phyloP scores from a whole-genome alignment of 495 filamentous ascomycete genomes.

The Xylaria intraflava region DNA sequence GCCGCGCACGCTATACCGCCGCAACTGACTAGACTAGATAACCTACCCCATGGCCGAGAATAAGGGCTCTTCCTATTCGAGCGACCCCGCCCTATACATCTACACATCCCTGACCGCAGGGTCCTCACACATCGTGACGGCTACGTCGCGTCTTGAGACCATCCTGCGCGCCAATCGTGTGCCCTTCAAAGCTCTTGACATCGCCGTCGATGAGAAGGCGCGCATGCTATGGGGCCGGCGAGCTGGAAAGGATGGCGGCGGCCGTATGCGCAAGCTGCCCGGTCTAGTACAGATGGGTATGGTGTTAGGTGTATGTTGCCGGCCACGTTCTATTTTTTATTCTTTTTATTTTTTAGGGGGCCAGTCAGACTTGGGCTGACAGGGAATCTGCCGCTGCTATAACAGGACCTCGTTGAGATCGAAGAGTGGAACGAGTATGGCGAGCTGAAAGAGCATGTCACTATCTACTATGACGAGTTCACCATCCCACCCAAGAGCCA shows the following conservation, averaged over 20 bases:
- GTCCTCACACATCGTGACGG: constrained; percentile 93
- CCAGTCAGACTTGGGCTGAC: background rate
- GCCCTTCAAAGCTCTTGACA: constrained; percentile 84
- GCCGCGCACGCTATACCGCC: background rate
- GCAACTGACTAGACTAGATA: background rate
- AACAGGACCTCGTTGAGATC: constrained; percentile 81
- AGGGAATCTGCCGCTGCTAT: background rate
- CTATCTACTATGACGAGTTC: constrained; percentile 49
- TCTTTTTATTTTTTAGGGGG: background rate
- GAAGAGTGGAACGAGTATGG: constrained; percentile 99
- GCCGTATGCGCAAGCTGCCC: constrained; percentile 73
- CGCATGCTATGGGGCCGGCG: constrained; percentile 85
- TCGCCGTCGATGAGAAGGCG: constrained; percentile 86
- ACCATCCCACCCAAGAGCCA: constrained; percentile 39
- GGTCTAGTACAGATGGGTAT: constrained; percentile 81
- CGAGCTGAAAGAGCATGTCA: constrained; percentile 81
- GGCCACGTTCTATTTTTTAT: background rate
- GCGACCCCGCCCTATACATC: constrained; percentile 79
- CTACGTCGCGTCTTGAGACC: constrained; percentile 89
- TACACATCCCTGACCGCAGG: constrained; percentile 94
- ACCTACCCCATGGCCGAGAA: constrained; percentile 40
- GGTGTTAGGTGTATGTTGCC: constrained; percentile 70
- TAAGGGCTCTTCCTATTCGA: constrained; percentile 49
- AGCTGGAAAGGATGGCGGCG: constrained; percentile 51
- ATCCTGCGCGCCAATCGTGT: constrained; percentile 94